These are phyloP conservation scores for Ajuga chamaepitys DNA, from an alignment of 257 asterid species.

Conservation along the genomic window DNA sequence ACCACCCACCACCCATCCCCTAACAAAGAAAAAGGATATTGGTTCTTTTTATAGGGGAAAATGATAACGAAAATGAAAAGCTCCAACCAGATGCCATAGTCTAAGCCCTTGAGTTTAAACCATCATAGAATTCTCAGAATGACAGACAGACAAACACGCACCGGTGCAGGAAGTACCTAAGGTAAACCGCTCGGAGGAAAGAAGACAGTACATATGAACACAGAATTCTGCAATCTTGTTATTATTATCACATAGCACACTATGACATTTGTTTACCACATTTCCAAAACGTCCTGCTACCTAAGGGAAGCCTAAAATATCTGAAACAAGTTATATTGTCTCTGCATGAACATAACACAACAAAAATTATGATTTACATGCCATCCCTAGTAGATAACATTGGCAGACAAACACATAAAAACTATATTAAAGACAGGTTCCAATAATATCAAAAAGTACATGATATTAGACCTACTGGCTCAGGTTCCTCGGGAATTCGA, in stretches of 20 bases:
- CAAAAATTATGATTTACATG: conserved; percentile 3
- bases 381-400: neutral
- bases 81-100: neutral
- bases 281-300: neutral
- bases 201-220: neutral
- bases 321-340: neutral
- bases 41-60: neutral
- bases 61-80: neutral
- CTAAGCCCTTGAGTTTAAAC: neutral
- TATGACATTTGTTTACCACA: neutral
- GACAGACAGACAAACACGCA: neutral
- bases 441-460: conserved; percentile 1
- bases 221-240: neutral
- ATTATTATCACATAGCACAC: neutral
- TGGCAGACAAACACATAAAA: conserved; percentile 1
- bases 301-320: neutral
- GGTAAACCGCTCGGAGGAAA: neutral
- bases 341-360: neutral
- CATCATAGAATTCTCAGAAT: neutral
- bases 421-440: conserved; percentile 3
- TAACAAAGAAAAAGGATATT: neutral
- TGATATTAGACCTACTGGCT: conserved; percentile 57
- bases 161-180: neutral
- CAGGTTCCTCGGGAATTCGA: conserved; percentile 70
- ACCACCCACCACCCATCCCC: neutral